Evolutionary conservation across 345 rosid genomes (phyloP).

Genomic region (Aquilaria malaccensis): DNA sequence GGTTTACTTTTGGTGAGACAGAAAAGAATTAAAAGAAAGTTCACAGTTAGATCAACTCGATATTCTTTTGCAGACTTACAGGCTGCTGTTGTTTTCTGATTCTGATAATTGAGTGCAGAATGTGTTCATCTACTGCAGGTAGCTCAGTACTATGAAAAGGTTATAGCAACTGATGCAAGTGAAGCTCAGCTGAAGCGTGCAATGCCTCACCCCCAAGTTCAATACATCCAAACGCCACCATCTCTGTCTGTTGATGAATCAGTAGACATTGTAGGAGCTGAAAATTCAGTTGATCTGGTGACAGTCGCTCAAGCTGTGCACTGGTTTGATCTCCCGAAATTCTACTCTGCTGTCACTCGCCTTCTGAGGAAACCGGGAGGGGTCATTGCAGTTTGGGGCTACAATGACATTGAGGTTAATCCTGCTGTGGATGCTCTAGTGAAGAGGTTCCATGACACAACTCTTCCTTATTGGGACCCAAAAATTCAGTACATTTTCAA

Average conservation of each 20-base stretch:
- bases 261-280: conserved; percentile 38
- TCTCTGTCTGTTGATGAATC: conserved; percentile 45
- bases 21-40: no score
- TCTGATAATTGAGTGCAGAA: no score
- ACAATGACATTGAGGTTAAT: conserved; percentile 31
- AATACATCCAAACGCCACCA: conserved; percentile 42
- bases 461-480: conserved; percentile 40
- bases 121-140: conserved; percentile 25
- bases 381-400: conserved; percentile 53
- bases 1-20: no score
- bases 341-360: conserved; percentile 40
- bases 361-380: conserved; percentile 56
- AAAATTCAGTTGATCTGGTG: conserved; percentile 47
- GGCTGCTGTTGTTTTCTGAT: no score
- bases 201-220: conserved; percentile 31
- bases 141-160: conserved; percentile 51
- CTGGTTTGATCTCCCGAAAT: conserved; percentile 59
- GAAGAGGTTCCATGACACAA: conserved; percentile 31
- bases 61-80: no score
- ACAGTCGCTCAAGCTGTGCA: conserved; percentile 51
- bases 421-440: conserved; percentile 41
- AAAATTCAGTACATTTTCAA: conserved; percentile 21
- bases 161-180: conserved; percentile 54
- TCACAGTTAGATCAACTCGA: no score
- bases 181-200: conserved; percentile 45